Conservation (phyloP, 2,329 filamentous ascomycete species). For the Fusarium anguioides region DNA sequence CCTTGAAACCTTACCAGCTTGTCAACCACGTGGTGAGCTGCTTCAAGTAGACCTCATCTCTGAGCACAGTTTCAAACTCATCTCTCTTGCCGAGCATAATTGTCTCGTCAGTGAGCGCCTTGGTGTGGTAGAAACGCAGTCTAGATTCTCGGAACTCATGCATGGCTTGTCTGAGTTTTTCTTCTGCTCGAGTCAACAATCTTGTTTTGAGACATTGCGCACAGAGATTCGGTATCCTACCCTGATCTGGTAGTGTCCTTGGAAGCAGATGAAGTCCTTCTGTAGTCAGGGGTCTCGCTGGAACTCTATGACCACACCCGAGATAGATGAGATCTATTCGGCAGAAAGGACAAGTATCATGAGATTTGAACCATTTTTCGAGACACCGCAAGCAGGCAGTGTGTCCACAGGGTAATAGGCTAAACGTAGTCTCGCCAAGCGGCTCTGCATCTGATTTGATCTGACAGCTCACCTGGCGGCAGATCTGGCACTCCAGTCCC, state of each 20-base stretch:
- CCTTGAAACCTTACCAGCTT: constrained; percentile 35
- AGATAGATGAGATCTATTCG: constrained; percentile 44
- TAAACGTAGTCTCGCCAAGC: constrained; percentile 34
- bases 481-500: constrained; percentile 44
- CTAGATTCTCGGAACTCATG: constrained; percentile 28
- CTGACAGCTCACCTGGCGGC: constrained; percentile 32
- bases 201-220: constrained; percentile 24
- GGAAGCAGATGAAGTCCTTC: constrained; percentile 50
- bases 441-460: constrained; percentile 32
- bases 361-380: constrained; percentile 38
- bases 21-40: constrained; percentile 41
- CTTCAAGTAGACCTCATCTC: constrained; percentile 37
- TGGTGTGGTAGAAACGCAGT: constrained; percentile 17
- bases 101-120: constrained; percentile 25
- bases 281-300: constrained; percentile 41
- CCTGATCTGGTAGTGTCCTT: constrained; percentile 47
- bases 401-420: constrained; percentile 53
- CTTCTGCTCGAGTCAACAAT: constrained; percentile 15
- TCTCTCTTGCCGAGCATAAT: constrained; percentile 27
- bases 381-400: constrained; percentile 48
- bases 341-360: constrained; percentile 52
- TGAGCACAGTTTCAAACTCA: constrained; percentile 38
- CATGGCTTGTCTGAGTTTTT: constrained; percentile 21
- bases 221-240: constrained; percentile 45
- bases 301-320: constrained; percentile 47